Evolutionary conservation across 108 stramenopile species (phyloP), one percentile per base, ranked within the genome.

Genomic region (Licmophora abbreviata): DNA sequence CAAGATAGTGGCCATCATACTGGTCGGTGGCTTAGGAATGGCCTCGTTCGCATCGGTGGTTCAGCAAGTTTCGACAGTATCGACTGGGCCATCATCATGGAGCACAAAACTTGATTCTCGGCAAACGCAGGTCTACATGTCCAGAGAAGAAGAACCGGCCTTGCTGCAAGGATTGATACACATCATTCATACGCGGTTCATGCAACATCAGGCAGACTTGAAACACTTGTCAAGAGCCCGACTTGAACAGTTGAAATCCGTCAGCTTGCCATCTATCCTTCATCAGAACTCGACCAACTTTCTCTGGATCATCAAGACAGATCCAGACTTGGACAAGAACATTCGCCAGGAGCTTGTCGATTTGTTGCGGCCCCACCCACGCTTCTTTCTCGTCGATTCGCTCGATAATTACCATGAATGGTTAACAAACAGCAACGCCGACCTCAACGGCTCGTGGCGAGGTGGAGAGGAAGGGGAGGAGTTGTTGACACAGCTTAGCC

Each of bases 221-320:
- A 52, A 59, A 17, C 53, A 53, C 1, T 61, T 90, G n/a, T 81
- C 70, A 1, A 54, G 66, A 48, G 79, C 84, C 5, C 68, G 88
- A 31, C 60, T 85, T 5, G 61, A 70, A 46, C 58, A 80, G 5
- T 81, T 90, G 42, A 34, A 58, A 48, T 62, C 76, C 2, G 71
- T 90, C 44, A 76, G 79, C 36, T 58, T 90, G 9, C 77, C 65
- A 7, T 66, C 68, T 7, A 44, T 76, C 15, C 34, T 59, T 35
- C 36, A 53, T 22, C 74, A 76, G 29, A 59, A n/a, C n/a, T n/a
- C n/a, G n/a, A n/a, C 60, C 29, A 24, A 59, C 20, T 81, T 90
- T 46, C 50, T 90, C 4, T 90, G 88, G 88, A 68, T 90, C 23
- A 83, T 90, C 48, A 83, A 90, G 41, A 72, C 77, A 4, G 88